These are phyloP conservation scores for Ambrosia hybrid DNA, from an alignment of 140 eudicot genomes.

Conservation along the genomic window DNA sequence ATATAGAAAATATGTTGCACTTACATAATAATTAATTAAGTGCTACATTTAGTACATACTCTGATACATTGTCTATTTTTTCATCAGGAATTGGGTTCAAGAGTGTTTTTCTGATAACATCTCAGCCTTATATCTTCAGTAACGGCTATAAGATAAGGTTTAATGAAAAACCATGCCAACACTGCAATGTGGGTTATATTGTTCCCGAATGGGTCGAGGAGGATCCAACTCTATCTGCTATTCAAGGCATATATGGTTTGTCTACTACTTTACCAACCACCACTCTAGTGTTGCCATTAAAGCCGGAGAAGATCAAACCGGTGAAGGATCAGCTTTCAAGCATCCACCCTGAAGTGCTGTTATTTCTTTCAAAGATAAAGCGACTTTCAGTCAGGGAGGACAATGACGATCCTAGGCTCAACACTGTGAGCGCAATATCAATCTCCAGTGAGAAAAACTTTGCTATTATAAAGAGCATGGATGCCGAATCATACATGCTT, in stretches of 20 bases:
- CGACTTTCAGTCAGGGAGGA: slow-evolving; percentile 46
- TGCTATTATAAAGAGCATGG: slow-evolving; percentile 41
- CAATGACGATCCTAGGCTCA: slow-evolving; percentile 36
- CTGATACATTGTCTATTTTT: slow-evolving; percentile 5
- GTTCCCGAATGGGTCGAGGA: slow-evolving; percentile 72
- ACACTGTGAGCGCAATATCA: slow-evolving; percentile 47
- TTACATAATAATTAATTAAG: background rate
- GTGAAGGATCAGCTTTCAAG: slow-evolving; percentile 57
- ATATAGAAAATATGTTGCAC: too few species aligned
- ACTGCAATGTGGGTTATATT: slow-evolving; percentile 59
- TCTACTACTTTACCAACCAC: slow-evolving; percentile 44
- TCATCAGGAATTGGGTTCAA: slow-evolving; percentile 19
- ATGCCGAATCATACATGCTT: slow-evolving; percentile 59
- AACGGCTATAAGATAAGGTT: slow-evolving; percentile 65
- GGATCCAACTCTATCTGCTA: slow-evolving; percentile 39
- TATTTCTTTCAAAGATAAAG: slow-evolving; percentile 39
- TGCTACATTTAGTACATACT: background rate
- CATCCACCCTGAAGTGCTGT: slow-evolving; percentile 55
- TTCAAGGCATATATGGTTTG: slow-evolving; percentile 42
- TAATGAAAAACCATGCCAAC: slow-evolving; percentile 49
- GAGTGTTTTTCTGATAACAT: slow-evolving; percentile 61
- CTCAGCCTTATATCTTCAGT: slow-evolving; percentile 63
- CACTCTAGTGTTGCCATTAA: slow-evolving; percentile 55
- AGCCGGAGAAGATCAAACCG: slow-evolving; percentile 51
- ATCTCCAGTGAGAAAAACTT: slow-evolving; percentile 57